These are phyloP conservation scores for Wakefieldia striispora DNA, from an alignment of 768 basidiomycete genomes.

Conservation along the genomic window DNA sequence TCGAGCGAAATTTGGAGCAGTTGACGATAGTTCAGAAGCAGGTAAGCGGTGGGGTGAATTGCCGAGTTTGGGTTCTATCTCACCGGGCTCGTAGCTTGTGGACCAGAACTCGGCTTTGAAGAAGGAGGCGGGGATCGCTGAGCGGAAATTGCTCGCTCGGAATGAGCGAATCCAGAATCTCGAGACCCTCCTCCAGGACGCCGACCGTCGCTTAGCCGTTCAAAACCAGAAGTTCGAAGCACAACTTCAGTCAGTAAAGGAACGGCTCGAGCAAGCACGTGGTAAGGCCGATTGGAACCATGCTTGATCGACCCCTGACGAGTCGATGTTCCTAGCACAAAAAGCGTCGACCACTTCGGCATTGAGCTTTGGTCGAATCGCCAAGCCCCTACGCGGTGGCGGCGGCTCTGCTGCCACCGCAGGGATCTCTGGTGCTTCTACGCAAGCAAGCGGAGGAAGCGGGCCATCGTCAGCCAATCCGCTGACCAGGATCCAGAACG, in stretches of 20 bases:
- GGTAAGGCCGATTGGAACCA: constrained; percentile 48
- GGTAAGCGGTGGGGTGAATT: constrained; percentile 42
- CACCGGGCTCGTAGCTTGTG: constrained; percentile 65
- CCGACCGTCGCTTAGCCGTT: constrained; percentile 86
- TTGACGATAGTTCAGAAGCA: constrained; percentile 96
- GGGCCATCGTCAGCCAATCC: constrained; percentile 59
- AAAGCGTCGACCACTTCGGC: constrained; percentile 68
- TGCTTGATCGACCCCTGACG: constrained; percentile 17
- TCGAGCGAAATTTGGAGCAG: constrained; percentile 95
- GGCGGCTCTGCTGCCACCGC: constrained; percentile 57
- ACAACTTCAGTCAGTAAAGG: constrained; percentile 88
- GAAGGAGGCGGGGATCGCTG: constrained; percentile 96
- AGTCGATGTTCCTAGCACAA: constrained; percentile 54
- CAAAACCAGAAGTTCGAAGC: constrained; percentile 96
- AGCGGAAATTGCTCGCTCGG: constrained; percentile 92
- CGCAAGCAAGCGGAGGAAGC: constrained; percentile 40
- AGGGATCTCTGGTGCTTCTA: constrained; percentile 38
- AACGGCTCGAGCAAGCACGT: constrained; percentile 88
- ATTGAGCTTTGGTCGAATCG: constrained; percentile 90
- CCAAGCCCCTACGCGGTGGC: constrained; percentile 93
- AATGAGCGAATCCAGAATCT: constrained; percentile 98
- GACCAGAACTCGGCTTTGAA: constrained; percentile 97
- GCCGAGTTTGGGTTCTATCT: not conserved
- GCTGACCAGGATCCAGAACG: constrained; percentile 72
- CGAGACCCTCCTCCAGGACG: constrained; percentile 88